A percentile compares a stretch with the other conserved stretches of the same genome.
Evolutionary conservation across 176 grass and related monocot genomes (phyloP).

Genomic region (Cenchrus fungigraminus): DNA sequence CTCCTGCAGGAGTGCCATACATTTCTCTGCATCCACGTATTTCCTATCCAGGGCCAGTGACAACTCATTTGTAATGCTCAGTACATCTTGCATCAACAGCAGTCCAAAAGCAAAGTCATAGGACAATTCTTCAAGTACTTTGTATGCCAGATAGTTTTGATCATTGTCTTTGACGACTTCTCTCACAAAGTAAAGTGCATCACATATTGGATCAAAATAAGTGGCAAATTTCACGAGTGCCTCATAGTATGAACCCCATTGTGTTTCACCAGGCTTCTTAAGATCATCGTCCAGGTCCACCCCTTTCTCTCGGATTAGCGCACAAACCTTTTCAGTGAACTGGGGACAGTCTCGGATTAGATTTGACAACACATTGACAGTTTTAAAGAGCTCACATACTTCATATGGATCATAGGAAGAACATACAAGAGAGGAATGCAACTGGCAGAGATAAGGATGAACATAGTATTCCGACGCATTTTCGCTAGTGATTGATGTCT

Average conservation of each 20-base stretch:
- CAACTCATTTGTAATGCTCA: slow-evolving; percentile 35
- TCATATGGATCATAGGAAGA: not conserved
- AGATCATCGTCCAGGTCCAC: slow-evolving; percentile 30
- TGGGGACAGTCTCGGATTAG: slow-evolving; percentile 18
- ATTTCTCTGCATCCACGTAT: slow-evolving; percentile 15
- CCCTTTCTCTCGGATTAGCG: slow-evolving; percentile 31
- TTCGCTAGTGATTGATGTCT: not conserved
- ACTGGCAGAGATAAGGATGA: slow-evolving; percentile 21
- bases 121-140: not conserved
- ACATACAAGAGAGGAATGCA: slow-evolving; percentile 9
- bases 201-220: slow-evolving; percentile 17
- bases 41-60: slow-evolving; percentile 30
- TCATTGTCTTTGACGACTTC: not conserved
- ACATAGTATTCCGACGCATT: slow-evolving; percentile 16
- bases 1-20: slow-evolving; percentile 22
- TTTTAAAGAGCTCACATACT: slow-evolving; percentile 3
- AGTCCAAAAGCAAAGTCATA: slow-evolving; percentile 28
- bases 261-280: slow-evolving; percentile 36
- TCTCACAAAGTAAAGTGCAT: slow-evolving; percentile 15
- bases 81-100: slow-evolving; percentile 41
- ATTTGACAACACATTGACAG: slow-evolving; percentile 2
- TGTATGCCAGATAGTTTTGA: not conserved
- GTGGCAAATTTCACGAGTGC: slow-evolving; percentile 25
- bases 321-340: slow-evolving; percentile 30
- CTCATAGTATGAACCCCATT: slow-evolving; percentile 45